These are phyloP conservation scores for Crucihimalaya himalaica DNA, from an alignment of 345 rosid species.

Conservation along the genomic window DNA sequence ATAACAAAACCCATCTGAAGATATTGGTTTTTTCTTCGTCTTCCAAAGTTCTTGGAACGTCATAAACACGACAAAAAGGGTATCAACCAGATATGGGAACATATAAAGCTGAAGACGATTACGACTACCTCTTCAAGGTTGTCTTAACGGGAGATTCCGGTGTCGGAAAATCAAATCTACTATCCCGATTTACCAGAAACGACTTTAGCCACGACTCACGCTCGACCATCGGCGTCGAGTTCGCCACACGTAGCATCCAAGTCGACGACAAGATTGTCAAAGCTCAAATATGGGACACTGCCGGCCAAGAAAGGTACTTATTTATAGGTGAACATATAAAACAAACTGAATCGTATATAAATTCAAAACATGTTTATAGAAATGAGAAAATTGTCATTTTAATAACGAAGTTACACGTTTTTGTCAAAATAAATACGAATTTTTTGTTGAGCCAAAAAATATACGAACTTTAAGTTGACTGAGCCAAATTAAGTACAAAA, in stretches of 20 bases:
- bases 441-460: too few species aligned
- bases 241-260: slow-evolving; percentile 72
- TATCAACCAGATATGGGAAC: slow-evolving; percentile 45
- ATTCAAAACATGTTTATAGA: too few species aligned
- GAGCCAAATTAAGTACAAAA: too few species aligned
- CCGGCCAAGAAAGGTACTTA: slow-evolving; percentile 81
- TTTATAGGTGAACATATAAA: neutral
- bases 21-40: neutral
- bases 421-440: too few species aligned
- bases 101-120: slow-evolving; percentile 66
- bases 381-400: too few species aligned
- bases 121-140: slow-evolving; percentile 72
- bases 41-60: slow-evolving; percentile 18
- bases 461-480: too few species aligned
- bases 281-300: slow-evolving; percentile 97
- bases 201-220: slow-evolving; percentile 86
- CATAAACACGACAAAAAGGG: neutral
- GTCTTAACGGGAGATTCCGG: slow-evolving; percentile 86
- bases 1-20: neutral
- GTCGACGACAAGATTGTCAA: slow-evolving; percentile 78
- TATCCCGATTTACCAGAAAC: slow-evolving; percentile 71
- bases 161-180: slow-evolving; percentile 76
- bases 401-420: too few species aligned
- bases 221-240: slow-evolving; percentile 88
- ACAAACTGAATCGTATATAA: neutral